Conservation (phyloP, 441 rosid genomes). For the Eutrema salsugineum region DNA sequence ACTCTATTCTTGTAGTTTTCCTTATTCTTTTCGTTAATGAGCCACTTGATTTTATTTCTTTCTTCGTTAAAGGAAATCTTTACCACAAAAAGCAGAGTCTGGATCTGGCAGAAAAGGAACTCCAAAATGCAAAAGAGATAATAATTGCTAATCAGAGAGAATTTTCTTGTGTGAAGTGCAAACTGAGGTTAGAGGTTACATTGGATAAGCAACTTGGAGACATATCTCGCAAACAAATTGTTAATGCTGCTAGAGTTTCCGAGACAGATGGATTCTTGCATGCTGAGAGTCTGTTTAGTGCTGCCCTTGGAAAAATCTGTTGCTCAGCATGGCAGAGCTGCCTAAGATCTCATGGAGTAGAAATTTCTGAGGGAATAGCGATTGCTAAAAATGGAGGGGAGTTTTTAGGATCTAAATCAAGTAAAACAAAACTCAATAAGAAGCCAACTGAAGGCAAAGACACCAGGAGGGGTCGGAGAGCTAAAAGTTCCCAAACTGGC, state of each 20-base stretch:
- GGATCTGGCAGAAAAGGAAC: constrained; percentile 70
- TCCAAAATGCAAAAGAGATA: constrained; percentile 53
- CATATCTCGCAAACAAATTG: constrained; percentile 44
- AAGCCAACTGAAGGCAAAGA: constrained; percentile 34
- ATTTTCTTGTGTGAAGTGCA: constrained; percentile 66
- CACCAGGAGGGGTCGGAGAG: constrained; percentile 45
- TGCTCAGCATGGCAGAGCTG: constrained; percentile 59
- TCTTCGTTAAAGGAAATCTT: constrained; percentile 53
- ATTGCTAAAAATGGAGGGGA: constrained; percentile 16
- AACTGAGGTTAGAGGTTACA: constrained; percentile 54
- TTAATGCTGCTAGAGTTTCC: constrained; percentile 22
- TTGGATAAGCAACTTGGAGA: constrained; percentile 70
- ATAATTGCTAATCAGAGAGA: constrained; percentile 31
- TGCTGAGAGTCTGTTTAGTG: constrained; percentile 60
- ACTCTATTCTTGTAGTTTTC: constrained; percentile 4
- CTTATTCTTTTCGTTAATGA: neutral
- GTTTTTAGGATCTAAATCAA: constrained; percentile 24
- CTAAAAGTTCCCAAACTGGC: constrained; percentile 40
- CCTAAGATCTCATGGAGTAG: constrained; percentile 35
- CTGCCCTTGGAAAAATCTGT: constrained; percentile 60
- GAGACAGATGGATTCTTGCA: constrained; percentile 40
- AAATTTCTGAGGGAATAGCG: constrained; percentile 8
- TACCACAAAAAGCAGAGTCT: constrained; percentile 62
- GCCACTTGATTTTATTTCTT: neutral
- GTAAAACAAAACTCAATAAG: constrained; percentile 23